Percentiles rank a stretch among this genome's conserved stretches.
Evolutionary conservation across 257 asterid genomes (phyloP).

Genomic region (Thymus quinquecostatus): DNA sequence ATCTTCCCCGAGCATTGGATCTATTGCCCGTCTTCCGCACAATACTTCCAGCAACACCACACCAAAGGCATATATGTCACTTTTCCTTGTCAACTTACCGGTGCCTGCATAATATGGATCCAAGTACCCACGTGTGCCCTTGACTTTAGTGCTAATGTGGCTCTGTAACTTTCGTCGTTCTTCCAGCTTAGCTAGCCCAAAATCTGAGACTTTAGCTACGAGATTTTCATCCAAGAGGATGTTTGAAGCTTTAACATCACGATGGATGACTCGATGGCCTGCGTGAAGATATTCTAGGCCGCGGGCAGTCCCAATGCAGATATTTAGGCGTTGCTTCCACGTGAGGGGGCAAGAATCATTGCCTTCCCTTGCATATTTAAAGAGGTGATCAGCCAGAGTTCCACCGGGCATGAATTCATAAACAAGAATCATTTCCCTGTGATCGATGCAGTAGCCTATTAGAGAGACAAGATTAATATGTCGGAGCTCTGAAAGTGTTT

Average conservation of each 20-base stretch:
- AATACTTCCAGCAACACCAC: constrained; percentile 61
- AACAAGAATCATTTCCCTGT: too few species aligned
- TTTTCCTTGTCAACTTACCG: constrained; percentile 47
- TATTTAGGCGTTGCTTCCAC: constrained; percentile 55
- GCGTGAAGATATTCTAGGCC: constrained; percentile 62
- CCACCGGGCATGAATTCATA: too few species aligned
- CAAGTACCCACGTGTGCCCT: constrained; percentile 62
- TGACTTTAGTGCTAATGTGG: constrained; percentile 52
- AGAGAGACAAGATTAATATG: too few species aligned
- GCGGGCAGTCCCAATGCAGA: constrained; percentile 56
- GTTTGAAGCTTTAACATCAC: constrained; percentile 61
- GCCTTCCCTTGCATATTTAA: background rate
- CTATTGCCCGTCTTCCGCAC: constrained; percentile 52
- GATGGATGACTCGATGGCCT: constrained; percentile 49
- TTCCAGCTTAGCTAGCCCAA: constrained; percentile 57
- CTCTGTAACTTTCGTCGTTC: constrained; percentile 39
- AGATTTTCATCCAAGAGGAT: constrained; percentile 51
- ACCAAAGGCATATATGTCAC: constrained; percentile 64
- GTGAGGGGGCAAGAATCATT: constrained; percentile 32
- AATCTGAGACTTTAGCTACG: constrained; percentile 56
- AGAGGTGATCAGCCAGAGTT: too few species aligned
- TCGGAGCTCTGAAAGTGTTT: too few species aligned
- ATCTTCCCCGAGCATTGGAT: constrained; percentile 37
- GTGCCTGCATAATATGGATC: constrained; percentile 54
- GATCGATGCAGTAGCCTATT: too few species aligned